Conservation (phyloP, 495 filamentous ascomycete genomes). For the Podospora tetraspora region DNA sequence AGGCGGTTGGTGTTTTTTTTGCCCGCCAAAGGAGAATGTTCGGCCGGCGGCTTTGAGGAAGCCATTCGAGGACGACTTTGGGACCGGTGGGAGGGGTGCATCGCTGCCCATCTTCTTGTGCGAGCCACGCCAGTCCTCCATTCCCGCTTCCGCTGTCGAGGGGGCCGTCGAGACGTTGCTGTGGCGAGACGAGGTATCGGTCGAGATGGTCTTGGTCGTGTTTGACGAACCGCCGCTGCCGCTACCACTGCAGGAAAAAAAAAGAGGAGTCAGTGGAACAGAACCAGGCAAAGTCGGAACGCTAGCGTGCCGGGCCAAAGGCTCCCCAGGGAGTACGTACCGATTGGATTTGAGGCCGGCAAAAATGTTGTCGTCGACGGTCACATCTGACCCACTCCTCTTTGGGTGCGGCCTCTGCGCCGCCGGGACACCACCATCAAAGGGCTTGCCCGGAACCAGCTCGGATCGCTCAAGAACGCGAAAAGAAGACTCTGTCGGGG, state of each 20-base stretch:
- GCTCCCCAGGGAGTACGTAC: conserved; percentile 33
- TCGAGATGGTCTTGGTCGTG: conserved; percentile 55
- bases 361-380: conserved; percentile 52
- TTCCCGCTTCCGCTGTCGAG: conserved; percentile 60
- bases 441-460: conserved; percentile 33
- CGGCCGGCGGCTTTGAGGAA: conserved; percentile 64
- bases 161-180: conserved; percentile 70
- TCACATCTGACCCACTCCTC: conserved; percentile 30
- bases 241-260: conserved; percentile 28
- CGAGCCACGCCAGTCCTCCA: conserved; percentile 47
- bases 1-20: conserved; percentile 44
- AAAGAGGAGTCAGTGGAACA: conserved; percentile 2
- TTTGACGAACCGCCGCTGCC: conserved; percentile 64
- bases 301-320: neutral
- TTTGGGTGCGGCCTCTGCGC: conserved; percentile 27
- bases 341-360: conserved; percentile 49
- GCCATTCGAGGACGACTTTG: conserved; percentile 41
- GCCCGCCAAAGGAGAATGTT: conserved; percentile 68
- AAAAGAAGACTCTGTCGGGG: conserved; percentile 40
- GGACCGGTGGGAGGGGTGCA: conserved; percentile 53
- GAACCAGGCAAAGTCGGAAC: neutral
- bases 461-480: conserved; percentile 45
- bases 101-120: conserved; percentile 50
- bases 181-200: conserved; percentile 63
- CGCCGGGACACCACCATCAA: conserved; percentile 38